These are phyloP conservation scores for Pleurotus giganteus DNA, from an alignment of 768 basidiomycete species.

Conservation along the genomic window DNA sequence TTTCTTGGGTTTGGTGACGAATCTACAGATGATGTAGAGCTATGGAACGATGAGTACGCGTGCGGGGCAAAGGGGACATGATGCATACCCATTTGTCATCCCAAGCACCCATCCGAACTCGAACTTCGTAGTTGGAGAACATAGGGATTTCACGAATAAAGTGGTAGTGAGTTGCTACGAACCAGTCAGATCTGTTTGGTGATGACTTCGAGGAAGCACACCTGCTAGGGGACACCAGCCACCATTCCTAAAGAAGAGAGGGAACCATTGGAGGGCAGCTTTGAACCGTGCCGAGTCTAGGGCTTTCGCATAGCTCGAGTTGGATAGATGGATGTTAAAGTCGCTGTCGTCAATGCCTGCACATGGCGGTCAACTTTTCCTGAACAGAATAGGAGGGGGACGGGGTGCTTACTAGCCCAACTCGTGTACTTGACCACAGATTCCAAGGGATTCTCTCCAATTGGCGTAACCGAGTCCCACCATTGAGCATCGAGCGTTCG, in stretches of 20 bases:
- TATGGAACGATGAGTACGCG: conserved; percentile 20
- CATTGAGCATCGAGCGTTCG: conserved; percentile 37
- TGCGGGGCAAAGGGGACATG: neutral
- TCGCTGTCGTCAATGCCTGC: conserved; percentile 71
- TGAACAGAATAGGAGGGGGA: neutral
- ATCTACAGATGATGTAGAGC: conserved; percentile 65
- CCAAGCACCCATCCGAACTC: conserved; percentile 58
- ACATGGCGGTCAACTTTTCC: neutral
- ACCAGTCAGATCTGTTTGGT: neutral
- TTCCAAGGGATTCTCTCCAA: conserved; percentile 59
- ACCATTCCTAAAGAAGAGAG: conserved; percentile 53
- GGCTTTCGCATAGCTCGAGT: conserved; percentile 77
- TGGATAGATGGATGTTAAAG: conserved; percentile 74
- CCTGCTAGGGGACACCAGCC: conserved; percentile 63
- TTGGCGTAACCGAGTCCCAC: conserved; percentile 45
- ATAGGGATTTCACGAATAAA: conserved; percentile 74
- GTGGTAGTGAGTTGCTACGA: conserved; percentile 63
- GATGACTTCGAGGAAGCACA: conserved; percentile 26
- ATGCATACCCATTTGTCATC: conserved; percentile 74
- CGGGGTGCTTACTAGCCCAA: conserved; percentile 52
- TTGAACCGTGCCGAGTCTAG: conserved; percentile 50
- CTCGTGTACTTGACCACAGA: conserved; percentile 35
- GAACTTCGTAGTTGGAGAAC: conserved; percentile 58
- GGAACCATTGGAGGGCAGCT: conserved; percentile 47
- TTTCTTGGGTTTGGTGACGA: conserved; percentile 48